phyloP scores from a whole-genome alignment of 345 rosid species.

The Orychophragmus violaceus region DNA sequence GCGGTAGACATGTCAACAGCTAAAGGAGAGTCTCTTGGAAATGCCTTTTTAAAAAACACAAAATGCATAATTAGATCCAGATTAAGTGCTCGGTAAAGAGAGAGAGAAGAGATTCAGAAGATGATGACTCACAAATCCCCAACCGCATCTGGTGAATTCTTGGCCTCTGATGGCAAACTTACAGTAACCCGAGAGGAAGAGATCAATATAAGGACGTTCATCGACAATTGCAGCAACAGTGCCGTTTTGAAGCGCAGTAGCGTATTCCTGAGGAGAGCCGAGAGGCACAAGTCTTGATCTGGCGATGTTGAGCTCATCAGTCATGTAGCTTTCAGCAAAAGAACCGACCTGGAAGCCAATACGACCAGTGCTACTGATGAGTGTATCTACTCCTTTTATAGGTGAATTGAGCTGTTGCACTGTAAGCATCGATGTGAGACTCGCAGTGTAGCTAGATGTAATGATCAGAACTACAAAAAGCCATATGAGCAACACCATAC shows the following conservation, averaged over 20 bases:
- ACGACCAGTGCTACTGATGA: constrained; percentile 42
- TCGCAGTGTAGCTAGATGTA: constrained; percentile 88
- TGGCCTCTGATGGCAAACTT: constrained; percentile 68
- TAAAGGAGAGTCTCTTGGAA: constrained; percentile 83
- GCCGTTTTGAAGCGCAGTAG: constrained; percentile 52
- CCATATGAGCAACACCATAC: constrained; percentile 76
- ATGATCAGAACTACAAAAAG: constrained; percentile 79
- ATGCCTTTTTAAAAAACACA: constrained; percentile 43
- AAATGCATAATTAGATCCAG: constrained; percentile 12
- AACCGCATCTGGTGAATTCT: constrained; percentile 70
- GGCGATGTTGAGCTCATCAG: constrained; percentile 61
- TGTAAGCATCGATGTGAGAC: constrained; percentile 87
- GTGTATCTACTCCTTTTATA: constrained; percentile 69
- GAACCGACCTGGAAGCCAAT: constrained; percentile 89
- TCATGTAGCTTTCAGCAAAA: constrained; percentile 62
- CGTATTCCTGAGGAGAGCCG: constrained; percentile 76
- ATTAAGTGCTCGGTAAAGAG: background rate
- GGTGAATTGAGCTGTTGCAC: constrained; percentile 84
- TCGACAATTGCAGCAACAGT: constrained; percentile 82
- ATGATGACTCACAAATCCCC: constrained; percentile 89
- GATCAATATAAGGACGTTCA: constrained; percentile 65
- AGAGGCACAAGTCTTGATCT: constrained; percentile 73
- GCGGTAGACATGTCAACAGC: constrained; percentile 89
- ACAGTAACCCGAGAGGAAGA: constrained; percentile 67
- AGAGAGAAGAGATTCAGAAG: background rate